phyloP scores from a whole-genome alignment of 2,329 filamentous ascomycete genomes.

The Orbilia blumenaviensis region DNA sequence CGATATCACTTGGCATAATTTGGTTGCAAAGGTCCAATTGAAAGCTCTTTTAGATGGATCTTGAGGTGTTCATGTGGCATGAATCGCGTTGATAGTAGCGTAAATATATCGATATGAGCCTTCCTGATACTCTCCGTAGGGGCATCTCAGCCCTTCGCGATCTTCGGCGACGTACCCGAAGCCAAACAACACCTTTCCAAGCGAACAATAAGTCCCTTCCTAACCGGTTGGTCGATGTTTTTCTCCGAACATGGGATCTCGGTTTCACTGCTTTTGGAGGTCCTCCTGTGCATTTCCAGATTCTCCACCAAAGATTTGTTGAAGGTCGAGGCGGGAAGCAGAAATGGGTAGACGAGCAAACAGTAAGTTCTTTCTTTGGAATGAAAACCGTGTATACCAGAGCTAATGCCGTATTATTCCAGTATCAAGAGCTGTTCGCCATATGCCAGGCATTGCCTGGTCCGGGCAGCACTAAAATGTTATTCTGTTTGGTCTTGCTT shows the following conservation, averaged over 20 bases:
- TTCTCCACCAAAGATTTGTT: conserved; percentile 67
- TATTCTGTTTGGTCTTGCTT: conserved; percentile 73
- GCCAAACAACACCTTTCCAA: conserved; percentile 3
- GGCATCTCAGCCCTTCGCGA: not conserved
- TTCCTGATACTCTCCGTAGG: not conserved
- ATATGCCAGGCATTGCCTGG: conserved; percentile 75
- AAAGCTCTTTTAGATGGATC: too few species aligned
- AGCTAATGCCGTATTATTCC: conserved; percentile 16
- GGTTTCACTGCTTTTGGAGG: conserved; percentile 74
- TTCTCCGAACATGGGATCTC: conserved; percentile 67
- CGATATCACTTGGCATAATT: not conserved
- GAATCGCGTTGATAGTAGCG: too few species aligned
- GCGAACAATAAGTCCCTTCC: conserved; percentile 49
- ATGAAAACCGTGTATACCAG: not conserved
- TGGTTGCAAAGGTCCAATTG: not conserved
- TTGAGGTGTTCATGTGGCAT: too few species aligned
- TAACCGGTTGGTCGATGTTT: conserved; percentile 7
- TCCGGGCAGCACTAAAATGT: conserved; percentile 75
- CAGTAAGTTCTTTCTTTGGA: conserved; percentile 62
- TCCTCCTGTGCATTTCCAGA: conserved; percentile 75
- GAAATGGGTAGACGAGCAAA: conserved; percentile 76
- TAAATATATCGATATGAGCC: not conserved
- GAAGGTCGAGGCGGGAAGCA: conserved; percentile 29
- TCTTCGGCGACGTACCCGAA: not conserved
- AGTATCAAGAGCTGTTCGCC: conserved; percentile 78